These are phyloP conservation scores for Phytophthora boehmeriae DNA, from an alignment of 352 stramenopile species.

Conservation along the genomic window DNA sequence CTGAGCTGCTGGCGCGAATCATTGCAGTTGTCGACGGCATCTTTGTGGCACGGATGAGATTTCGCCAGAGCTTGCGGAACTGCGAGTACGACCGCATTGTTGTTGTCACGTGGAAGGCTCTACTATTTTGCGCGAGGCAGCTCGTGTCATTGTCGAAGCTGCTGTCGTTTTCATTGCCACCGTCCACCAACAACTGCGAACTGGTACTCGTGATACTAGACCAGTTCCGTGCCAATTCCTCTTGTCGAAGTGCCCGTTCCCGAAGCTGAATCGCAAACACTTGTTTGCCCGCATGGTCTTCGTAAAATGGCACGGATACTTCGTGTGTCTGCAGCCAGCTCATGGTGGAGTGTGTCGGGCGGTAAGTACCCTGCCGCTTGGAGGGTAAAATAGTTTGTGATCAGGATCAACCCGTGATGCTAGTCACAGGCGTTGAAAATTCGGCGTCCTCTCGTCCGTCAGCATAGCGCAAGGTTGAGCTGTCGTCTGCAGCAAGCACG, in stretches of 20 bases:
- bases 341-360: conserved; percentile 35
- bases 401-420: neutral
- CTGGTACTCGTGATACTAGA: conserved; percentile 35
- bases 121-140: neutral
- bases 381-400: conserved; percentile 35
- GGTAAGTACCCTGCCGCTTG: conserved; percentile 16
- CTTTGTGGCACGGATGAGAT: conserved; percentile 51
- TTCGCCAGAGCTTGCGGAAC: conserved; percentile 64
- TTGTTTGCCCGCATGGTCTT: conserved; percentile 47
- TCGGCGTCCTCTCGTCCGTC: neutral
- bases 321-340: conserved; percentile 66
- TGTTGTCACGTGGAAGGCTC: conserved; percentile 24
- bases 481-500: conserved; percentile 12
- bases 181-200: conserved; percentile 23
- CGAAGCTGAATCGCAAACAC: conserved; percentile 55
- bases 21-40: conserved; percentile 30
- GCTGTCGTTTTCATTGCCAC: conserved; percentile 23
- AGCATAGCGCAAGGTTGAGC: neutral
- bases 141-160: conserved; percentile 12
- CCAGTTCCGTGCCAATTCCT: conserved; percentile 34
- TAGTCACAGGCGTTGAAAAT: no score
- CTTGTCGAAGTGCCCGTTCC: conserved; percentile 30
- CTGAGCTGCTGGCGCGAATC: conserved; percentile 14
- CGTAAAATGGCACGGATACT: conserved; percentile 48
- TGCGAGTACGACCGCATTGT: conserved; percentile 60